Base-by-base conservation (phyloP, 2,329 filamentous ascomycete species). In the Drechslerella dactyloides region DNA sequence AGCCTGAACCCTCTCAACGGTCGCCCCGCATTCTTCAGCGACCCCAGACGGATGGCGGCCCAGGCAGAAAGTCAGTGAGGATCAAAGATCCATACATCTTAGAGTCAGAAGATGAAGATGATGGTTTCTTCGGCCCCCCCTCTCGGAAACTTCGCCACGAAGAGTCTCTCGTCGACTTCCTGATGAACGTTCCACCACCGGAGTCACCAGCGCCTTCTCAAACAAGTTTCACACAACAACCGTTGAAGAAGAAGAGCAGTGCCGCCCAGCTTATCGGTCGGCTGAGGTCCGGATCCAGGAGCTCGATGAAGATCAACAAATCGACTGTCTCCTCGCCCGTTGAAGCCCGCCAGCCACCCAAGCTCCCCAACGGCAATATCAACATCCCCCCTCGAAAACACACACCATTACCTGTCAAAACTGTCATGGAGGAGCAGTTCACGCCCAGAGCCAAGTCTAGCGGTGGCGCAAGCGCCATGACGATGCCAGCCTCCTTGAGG, bases 1-100 rank as follows among this genome's bases (percentile, higher is more conserved):
- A 64, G 42, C 69, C 63, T 19, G 69, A 73, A 30, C 80, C 80
- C 24, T 69, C 77, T 40, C 79, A 78, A 52, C 77, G 77, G 21
- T 72, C 77, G 5, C 78, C 76, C 59, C 75, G 70, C 42, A 74
- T 76, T 11, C 57, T 65, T 24, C 78, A 78, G n/a, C 74, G 73
- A 24, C 66, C 69, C 23, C 60, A 55, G n/a, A 69, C 74, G 8
- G 61, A 66, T 44, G 73, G 83, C 79, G 84, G 87, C 78, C 89
- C 90, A 3, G 85, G 86, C 75, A 86, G 90, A 60, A 96, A 90
- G 77, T 90, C 89, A 50, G 86, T 89, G 51, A 87, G 91, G 27
- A 86, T 92, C 57, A 90, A 86, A 64, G 94, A 99, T 77, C 94
- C 93, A 0, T 97, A 97, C 75, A 91, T 92, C n/a, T 91, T 97